A percentile compares a stretch with the other conserved stretches of the same genome.
These are phyloP conservation scores for Fusarium sublunatum DNA, from an alignment of 2,329 filamentous ascomycete species.

Conservation along the genomic window DNA sequence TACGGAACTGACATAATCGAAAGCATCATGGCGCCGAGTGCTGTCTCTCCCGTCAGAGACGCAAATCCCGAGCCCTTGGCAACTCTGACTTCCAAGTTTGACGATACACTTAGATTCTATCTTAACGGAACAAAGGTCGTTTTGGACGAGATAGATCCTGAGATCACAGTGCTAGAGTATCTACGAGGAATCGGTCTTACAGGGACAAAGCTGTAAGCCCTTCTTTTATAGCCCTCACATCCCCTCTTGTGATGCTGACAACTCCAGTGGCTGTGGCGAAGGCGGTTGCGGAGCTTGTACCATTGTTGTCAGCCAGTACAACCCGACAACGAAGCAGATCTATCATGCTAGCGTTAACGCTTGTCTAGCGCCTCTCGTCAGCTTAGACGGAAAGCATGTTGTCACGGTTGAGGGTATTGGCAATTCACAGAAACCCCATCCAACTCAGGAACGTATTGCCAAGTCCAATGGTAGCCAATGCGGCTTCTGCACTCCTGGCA, in stretches of 20 bases:
- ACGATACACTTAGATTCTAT: constrained; percentile 91
- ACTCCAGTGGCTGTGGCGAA: constrained; percentile 82
- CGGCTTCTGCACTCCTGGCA: constrained; percentile 95
- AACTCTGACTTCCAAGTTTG: constrained; percentile 77
- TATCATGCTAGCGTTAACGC: constrained; percentile 98
- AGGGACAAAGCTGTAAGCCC: constrained; percentile 82
- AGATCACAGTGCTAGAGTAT: constrained; percentile 92
- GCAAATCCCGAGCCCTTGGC: constrained; percentile 50
- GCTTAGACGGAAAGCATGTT: constrained; percentile 96
- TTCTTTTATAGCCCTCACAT: constrained; percentile 33
- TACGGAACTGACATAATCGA: not conserved
- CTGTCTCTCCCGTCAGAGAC: constrained; percentile 62
- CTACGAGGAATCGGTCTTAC: constrained; percentile 92
- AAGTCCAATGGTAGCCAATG: constrained; percentile 93
- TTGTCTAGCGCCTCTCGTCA: constrained; percentile 90
- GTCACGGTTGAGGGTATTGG: constrained; percentile 98
- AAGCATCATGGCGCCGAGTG: constrained; percentile 65
- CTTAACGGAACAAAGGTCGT: constrained; percentile 92
- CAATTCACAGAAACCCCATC: constrained; percentile 85
- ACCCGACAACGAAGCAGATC: constrained; percentile 89
- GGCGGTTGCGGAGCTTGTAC: constrained; percentile 97
- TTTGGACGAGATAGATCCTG: constrained; percentile 88
- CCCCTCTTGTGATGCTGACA: constrained; percentile 11
- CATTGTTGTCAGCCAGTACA: constrained; percentile 92
- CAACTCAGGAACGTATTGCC: constrained; percentile 89